Base-by-base conservation (phyloP, 1,139 yeast genomes). In the Blastobotrys petasosporus region DNA sequence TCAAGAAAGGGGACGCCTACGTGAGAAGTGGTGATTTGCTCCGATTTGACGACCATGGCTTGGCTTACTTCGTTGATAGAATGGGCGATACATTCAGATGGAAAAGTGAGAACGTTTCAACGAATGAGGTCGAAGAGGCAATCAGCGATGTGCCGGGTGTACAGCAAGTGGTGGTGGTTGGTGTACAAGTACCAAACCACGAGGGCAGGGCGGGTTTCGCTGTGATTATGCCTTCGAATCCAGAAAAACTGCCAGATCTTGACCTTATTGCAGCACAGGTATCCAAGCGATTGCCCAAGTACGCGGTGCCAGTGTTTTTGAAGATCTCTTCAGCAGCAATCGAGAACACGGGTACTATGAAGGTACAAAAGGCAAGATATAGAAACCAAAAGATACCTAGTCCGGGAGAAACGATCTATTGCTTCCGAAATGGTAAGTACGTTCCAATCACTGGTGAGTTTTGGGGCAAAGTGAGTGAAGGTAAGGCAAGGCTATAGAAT, bases 141-240 rank as follows among this genome's bases (percentile, higher is more conserved):
- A 56, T 76, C 9, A 52, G 62, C 13, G 61, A 63, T 6, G 54
- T 64, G 42, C 71, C 76, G 23, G 68, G 67, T 37, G 68, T 87
- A 49, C 71, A 73, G 50, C 86, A 85, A 61, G 77, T 81, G 2
- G 94, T 87, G 40, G 95, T 90, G 32, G 96, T 90, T 37, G 98
- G 97, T 16, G 88, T 88, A 13, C 73, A 75, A 58, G 83, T 92
- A 16, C 94, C 94, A 7, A 75, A 81, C 48, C 94, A 88, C 60
- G 97, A 90, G 66, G 98, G 98, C 42, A 76, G 97, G 58, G 95
- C 97, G 9, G 97, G 98, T 0, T 86, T 77, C 46, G 95, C 94
- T 0, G 84, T 87, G 3, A 63, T 88, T 16, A 82, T 82, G 59
- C 76, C 82, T 2, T 59, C 62, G 13, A 73, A 72, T 13, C 44